phyloP scores from a whole-genome alignment of 2,329 filamentous ascomycete species.

The Didymosphaeria variabile region DNA sequence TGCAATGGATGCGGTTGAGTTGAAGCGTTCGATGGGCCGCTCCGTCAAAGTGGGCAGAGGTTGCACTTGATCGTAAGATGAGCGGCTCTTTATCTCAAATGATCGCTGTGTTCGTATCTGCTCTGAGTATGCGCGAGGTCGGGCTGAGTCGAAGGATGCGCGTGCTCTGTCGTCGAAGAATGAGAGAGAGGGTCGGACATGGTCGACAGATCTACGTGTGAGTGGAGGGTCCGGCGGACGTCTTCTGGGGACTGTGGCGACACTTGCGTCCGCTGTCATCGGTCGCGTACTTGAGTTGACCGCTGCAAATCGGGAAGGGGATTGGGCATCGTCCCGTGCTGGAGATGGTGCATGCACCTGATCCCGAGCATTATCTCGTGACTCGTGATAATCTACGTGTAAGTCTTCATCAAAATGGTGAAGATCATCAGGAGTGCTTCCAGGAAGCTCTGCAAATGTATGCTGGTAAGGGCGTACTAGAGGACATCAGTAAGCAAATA shows the following conservation, averaged over 20 bases:
- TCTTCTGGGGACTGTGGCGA: not conserved
- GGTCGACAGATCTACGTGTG: constrained; percentile 16
- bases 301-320: not conserved
- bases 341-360: not conserved
- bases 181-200: constrained; percentile 8
- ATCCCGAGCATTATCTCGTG: constrained; percentile 5
- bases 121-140: constrained; percentile 16
- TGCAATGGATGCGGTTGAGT: constrained; percentile 27
- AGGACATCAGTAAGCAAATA: constrained; percentile 14
- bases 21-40: constrained; percentile 27
- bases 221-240: not conserved
- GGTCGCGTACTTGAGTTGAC: not conserved
- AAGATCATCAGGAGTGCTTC: constrained; percentile 38
- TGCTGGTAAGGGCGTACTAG: constrained; percentile 28
- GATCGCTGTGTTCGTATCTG: constrained; percentile 13
- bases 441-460: constrained; percentile 36
- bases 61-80: constrained; percentile 20
- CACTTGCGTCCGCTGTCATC: not conserved
- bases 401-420: constrained; percentile 23
- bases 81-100: constrained; percentile 12
- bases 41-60: constrained; percentile 24
- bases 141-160: constrained; percentile 15
- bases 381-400: constrained; percentile 14
- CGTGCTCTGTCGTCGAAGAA: constrained; percentile 3
- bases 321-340: not conserved